Evolutionary conservation across 139 green algal genomes (phyloP).

Genomic region (Pleodorina starrii): DNA sequence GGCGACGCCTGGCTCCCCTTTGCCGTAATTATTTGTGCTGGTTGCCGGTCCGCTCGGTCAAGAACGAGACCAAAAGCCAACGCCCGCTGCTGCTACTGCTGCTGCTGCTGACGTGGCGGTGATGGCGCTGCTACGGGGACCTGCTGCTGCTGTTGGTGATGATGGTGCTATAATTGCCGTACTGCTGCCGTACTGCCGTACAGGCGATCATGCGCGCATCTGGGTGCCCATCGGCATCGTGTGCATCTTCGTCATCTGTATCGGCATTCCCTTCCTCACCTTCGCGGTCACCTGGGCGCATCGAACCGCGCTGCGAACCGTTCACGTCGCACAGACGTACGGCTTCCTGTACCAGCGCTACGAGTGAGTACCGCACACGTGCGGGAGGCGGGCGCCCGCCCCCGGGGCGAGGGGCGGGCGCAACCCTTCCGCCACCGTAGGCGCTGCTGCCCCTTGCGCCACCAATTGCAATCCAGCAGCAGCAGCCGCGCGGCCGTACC

Average conservation of each 20-base stretch:
- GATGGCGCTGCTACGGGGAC: background rate
- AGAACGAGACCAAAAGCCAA: too few relatives aligned
- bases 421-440: too few relatives aligned
- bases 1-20: too few relatives aligned
- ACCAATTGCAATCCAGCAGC: too few relatives aligned
- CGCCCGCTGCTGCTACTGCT: too few relatives aligned
- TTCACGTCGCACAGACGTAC: slow-evolving; percentile 45
- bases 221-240: slow-evolving; percentile 39
- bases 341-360: slow-evolving; percentile 50
- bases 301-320: slow-evolving; percentile 11
- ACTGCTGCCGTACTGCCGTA: background rate
- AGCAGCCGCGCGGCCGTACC: too few relatives aligned
- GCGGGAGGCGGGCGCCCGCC: too few relatives aligned
- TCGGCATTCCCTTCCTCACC: slow-evolving; percentile 41
- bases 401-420: too few relatives aligned
- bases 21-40: too few relatives aligned
- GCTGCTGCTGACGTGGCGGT: background rate
- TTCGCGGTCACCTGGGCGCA: slow-evolving; percentile 32
- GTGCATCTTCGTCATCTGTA: slow-evolving; percentile 27
- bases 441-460: too few relatives aligned
- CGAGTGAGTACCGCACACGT: too few relatives aligned
- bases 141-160: background rate
- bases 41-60: too few relatives aligned
- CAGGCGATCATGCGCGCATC: slow-evolving; percentile 21
- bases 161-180: background rate